These are phyloP conservation scores for Colletotrichum incanum DNA, from an alignment of 2,329 filamentous ascomycete genomes.

Conservation along the genomic window DNA sequence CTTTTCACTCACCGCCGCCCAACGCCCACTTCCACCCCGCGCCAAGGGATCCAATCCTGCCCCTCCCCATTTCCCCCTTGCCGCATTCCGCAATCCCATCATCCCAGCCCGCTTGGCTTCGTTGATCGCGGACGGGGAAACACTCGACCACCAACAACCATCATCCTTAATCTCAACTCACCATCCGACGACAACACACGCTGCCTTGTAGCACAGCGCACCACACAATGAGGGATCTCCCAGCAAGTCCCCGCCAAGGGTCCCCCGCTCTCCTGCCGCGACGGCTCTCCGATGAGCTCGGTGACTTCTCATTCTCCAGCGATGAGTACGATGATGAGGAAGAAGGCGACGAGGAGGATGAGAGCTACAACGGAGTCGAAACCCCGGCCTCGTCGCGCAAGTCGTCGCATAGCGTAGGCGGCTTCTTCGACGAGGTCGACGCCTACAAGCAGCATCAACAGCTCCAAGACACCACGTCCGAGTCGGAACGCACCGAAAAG, in stretches of 20 bases:
- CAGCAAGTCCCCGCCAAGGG: slow-evolving; percentile 25
- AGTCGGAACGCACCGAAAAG: slow-evolving; percentile 21
- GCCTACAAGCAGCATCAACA: not conserved
- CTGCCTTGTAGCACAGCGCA: not conserved
- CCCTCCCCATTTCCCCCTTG: slow-evolving; percentile 17
- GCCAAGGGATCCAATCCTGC: slow-evolving; percentile 15
- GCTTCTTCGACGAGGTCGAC: slow-evolving; percentile 25
- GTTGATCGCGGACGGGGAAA: not conserved
- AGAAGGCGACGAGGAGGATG: slow-evolving; percentile 9
- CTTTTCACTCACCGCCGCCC: slow-evolving; percentile 33
- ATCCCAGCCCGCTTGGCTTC: slow-evolving; percentile 17
- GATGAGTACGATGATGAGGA: slow-evolving; percentile 30
- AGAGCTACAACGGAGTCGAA: slow-evolving; percentile 7
- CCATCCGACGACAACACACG: not conserved
- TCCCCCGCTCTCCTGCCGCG: slow-evolving; percentile 28
- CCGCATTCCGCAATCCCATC: slow-evolving; percentile 13
- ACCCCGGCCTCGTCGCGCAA: slow-evolving; percentile 37
- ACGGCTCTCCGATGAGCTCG: slow-evolving; percentile 36
- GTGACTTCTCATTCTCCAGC: slow-evolving; percentile 34
- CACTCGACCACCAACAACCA: slow-evolving; percentile 7
- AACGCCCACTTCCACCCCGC: slow-evolving; percentile 25
- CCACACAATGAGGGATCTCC: slow-evolving; percentile 33
- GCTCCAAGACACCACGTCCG: slow-evolving; percentile 12
- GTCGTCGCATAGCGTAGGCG: slow-evolving; percentile 24
- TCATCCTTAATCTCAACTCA: not conserved